These are phyloP conservation scores for Erodium chrysanthum DNA, from an alignment of 441 rosid genomes.

Conservation along the genomic window DNA sequence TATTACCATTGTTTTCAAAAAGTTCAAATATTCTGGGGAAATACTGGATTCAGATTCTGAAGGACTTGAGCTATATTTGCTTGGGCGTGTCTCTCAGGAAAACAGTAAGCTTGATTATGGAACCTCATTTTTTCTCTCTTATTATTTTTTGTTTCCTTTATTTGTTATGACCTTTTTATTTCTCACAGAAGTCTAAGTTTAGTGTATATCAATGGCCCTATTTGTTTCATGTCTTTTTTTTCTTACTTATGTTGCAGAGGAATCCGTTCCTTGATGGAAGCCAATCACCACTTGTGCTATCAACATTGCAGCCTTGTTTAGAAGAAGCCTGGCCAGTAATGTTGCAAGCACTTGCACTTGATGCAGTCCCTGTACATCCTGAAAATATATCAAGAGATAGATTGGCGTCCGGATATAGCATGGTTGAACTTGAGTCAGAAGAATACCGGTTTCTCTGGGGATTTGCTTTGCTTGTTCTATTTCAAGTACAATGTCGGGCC, in stretches of 20 bases:
- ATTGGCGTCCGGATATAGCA: constrained; percentile 71
- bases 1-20: constrained; percentile 74
- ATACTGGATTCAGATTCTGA: constrained; percentile 78
- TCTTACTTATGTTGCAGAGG: constrained; percentile 36
- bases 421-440: constrained; percentile 72
- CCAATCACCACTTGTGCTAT: constrained; percentile 54
- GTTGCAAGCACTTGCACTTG: constrained; percentile 85
- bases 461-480: constrained; percentile 67
- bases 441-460: constrained; percentile 88
- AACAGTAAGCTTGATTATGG: constrained; percentile 39
- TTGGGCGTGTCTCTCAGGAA: constrained; percentile 51
- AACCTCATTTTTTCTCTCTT: not conserved
- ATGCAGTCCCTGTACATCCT: constrained; percentile 61
- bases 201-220: no score
- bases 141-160: no score
- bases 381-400: constrained; percentile 33
- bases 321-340: constrained; percentile 96
- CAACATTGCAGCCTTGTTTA: constrained; percentile 62
- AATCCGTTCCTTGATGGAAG: constrained; percentile 76
- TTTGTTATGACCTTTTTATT: no score
- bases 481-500: constrained; percentile 53
- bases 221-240: no score
- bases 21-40: constrained; percentile 72
- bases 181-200: no score
- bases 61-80: constrained; percentile 64